Evolutionary conservation across 1,284 basidiomycete genomes (phyloP), one percentile per base, ranked within the genome.

Genomic region (Trametes versicolor): DNA sequence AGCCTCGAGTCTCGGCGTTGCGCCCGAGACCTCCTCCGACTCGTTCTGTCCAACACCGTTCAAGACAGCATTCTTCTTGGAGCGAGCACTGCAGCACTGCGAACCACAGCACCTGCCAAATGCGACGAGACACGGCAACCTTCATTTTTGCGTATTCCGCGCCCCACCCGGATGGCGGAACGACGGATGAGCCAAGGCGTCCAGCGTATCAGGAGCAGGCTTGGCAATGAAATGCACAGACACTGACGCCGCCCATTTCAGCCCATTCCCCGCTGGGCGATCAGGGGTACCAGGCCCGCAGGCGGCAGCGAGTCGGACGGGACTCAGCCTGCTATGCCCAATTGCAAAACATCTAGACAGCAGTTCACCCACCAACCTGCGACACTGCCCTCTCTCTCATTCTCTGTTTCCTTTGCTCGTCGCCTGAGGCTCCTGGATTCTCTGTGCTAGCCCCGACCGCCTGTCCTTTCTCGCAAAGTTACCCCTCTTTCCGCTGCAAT

Each of bases 381-480:
- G 45, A 19, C 47, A 15, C 55, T 32, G 27, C n/a, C 6, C 41
- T n/a, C 29, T n/a, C 27, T 27, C n/a, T 34, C 41, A n/a, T 29
- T 7, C 5, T 37, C 39, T 29, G 23, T 8, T 19, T 5, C 8
- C 17, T 25, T 6, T 27, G 53, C 19, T 29, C 39, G 23, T 15
- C 23, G 47, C 27, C 47, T 21, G 49, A 50, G 5, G 29, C 29
- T 32, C 15, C 39, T 45, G 25, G 41, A 7, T 4, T 45, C 39
- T n/a, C 43, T 21, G 21, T n/a, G 29, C 21, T 54, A n/a, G 29
- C 25, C 21, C 43, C 37, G 21, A 48, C 43, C 47, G 58, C 43
- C 63, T 64, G 63, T 64, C 63, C 25, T 64, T 64, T 64, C 58
- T 60, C 47, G 37, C 37, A 15, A 21, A 32, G 27, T 25, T 17